phyloP scores from a whole-genome alignment of 768 basidiomycete genomes.

The Suillus placidus region DNA sequence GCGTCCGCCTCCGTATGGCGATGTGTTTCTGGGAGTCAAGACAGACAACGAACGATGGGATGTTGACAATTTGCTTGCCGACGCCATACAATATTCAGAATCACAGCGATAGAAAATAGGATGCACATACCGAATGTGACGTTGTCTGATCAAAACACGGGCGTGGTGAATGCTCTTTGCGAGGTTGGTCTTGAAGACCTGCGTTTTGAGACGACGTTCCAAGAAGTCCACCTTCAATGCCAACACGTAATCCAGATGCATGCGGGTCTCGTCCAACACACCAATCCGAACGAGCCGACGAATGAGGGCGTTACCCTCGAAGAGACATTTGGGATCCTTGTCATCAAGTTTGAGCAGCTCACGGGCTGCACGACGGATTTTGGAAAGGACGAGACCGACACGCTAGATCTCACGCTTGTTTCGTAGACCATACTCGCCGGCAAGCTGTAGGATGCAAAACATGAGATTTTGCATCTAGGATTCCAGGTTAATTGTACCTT shows the following conservation, averaged over 20 bases:
- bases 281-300: constrained; percentile 97
- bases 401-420: constrained; percentile 99
- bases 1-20: constrained; percentile 94
- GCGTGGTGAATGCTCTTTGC: constrained; percentile 99
- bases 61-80: constrained; percentile 99
- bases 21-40: constrained; percentile 99
- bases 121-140: constrained; percentile 88
- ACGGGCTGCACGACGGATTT: constrained; percentile 99
- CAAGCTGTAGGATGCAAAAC: constrained; percentile 64
- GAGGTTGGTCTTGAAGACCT: constrained; percentile 98
- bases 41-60: constrained; percentile 98
- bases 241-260: constrained; percentile 99
- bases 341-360: constrained; percentile 99
- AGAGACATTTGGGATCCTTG: constrained; percentile 99
- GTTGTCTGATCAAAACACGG: constrained; percentile 94
- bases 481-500: constrained; percentile 61
- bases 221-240: constrained; percentile 99
- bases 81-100: constrained; percentile 56
- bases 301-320: constrained; percentile 98
- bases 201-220: constrained; percentile 98
- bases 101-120: not conserved
- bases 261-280: constrained; percentile 98
- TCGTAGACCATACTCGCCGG: constrained; percentile 99
- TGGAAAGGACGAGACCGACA: constrained; percentile 95
- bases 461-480: constrained; percentile 8